Conservation (phyloP, 768 basidiomycete genomes). For the Gloeophyllum trabeum region DNA sequence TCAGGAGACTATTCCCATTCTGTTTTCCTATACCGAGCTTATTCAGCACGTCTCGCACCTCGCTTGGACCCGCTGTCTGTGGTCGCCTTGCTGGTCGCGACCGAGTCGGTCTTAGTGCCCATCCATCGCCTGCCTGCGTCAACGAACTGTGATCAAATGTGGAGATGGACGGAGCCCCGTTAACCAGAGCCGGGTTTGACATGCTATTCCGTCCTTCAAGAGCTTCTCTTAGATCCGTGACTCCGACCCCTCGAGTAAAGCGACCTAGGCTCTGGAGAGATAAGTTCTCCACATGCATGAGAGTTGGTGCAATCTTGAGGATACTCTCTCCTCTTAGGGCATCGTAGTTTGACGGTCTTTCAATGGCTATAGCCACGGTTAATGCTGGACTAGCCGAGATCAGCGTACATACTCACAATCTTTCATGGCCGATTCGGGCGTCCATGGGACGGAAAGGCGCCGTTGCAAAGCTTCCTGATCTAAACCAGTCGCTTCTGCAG, state of each 20-base stretch:
- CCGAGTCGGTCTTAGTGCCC: conserved; percentile 35
- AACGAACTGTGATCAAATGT: conserved; percentile 63
- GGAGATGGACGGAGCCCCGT: conserved; percentile 60
- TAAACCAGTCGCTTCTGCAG: conserved; percentile 50
- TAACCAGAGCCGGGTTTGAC: conserved; percentile 61
- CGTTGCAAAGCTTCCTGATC: conserved; percentile 44
- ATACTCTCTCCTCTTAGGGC: conserved; percentile 56
- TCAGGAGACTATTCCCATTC: conserved; percentile 47
- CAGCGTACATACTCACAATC: conserved; percentile 37
- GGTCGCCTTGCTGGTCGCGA: conserved; percentile 41
- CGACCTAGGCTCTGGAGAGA: conserved; percentile 79
- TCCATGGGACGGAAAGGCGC: conserved; percentile 54
- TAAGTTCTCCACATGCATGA: conserved; percentile 88
- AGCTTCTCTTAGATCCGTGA: conserved; percentile 81
- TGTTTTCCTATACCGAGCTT: conserved; percentile 76
- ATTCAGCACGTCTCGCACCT: conserved; percentile 75
- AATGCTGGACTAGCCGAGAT: too few relatives aligned
- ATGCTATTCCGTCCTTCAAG: conserved; percentile 77
- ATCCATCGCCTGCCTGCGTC: conserved; percentile 21
- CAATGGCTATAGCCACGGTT: conserved; percentile 32
- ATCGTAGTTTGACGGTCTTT: conserved; percentile 41
- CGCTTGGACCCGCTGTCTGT: conserved; percentile 40
- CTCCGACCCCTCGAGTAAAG: conserved; percentile 73
- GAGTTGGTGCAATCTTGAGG: conserved; percentile 69
- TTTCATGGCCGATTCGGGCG: conserved; percentile 59